Conservation (phyloP, 345 rosid species). For the Triadica sebifera region DNA sequence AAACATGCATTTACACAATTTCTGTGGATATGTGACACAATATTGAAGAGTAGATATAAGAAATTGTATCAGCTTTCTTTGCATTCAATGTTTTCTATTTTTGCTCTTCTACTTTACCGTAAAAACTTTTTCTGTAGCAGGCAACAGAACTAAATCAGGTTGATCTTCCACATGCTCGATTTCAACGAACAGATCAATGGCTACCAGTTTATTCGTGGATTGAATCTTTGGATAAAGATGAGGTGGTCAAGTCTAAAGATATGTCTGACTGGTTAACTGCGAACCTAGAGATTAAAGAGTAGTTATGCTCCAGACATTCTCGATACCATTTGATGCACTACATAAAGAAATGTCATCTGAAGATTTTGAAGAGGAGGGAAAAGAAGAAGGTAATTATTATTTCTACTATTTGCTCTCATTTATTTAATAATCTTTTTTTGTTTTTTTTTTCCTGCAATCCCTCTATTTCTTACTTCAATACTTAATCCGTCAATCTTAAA, state of each 20-base stretch:
- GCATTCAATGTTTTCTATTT: background rate
- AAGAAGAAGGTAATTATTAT: slow-evolving; percentile 41
- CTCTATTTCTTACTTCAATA: too few species aligned
- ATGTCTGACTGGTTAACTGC: slow-evolving; percentile 75
- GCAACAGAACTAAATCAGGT: slow-evolving; percentile 34
- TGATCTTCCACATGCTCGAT: slow-evolving; percentile 65
- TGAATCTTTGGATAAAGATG: slow-evolving; percentile 71
- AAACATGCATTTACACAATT: background rate
- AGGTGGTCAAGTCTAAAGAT: slow-evolving; percentile 80
- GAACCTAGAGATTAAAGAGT: slow-evolving; percentile 64
- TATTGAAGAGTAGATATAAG: background rate
- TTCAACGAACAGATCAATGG: slow-evolving; percentile 91
- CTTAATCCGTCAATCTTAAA: too few species aligned
- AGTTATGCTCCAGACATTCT: slow-evolving; percentile 73
- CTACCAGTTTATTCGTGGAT: slow-evolving; percentile 85
- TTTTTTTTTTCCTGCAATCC: too few species aligned
- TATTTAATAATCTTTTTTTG: background rate
- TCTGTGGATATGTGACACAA: background rate
- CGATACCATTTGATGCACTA: slow-evolving; percentile 94
- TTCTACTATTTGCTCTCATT: background rate
- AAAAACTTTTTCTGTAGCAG: slow-evolving; percentile 2
- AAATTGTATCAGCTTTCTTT: background rate
- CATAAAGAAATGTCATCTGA: slow-evolving; percentile 87
- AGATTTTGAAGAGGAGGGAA: slow-evolving; percentile 88
- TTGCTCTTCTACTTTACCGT: background rate